Base-by-base conservation (phyloP, 169 alveolate species). In the Babesia sp. region DNA sequence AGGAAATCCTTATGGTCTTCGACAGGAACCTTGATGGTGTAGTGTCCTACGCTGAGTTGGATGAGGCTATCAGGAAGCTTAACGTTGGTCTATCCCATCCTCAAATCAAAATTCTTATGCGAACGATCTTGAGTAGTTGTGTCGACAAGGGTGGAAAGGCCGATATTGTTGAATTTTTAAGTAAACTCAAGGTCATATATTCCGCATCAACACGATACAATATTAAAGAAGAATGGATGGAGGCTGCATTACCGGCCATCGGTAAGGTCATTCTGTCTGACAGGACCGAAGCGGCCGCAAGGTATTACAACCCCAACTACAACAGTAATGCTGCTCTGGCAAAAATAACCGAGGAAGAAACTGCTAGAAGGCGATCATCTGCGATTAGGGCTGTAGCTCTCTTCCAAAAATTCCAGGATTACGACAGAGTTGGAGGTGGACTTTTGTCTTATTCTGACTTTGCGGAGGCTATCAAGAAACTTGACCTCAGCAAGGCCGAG, bases 361-460 rank as follows among this genome's bases (percentile, higher is more conserved):
- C 71, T 3, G 55, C 87, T 41, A 68, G 91, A 53, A 75, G 94
- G 64, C 83, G 95, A 34, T 91, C 95, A 60, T 86, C 94, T 24
- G 95, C 95, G 18, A 83, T 91, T 6, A 64, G 95, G 53, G 91
- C 95, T 0, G 94, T 91, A 26, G 95, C 95, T 18, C 86, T 91
- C 12, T 91, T 90, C 84, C 95, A 91, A 55, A 91, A 91, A 71
- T 91, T 91, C 86, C 89, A 85, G 46, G 95, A 91, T 20, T 91
- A 77, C 58, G 93, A 90, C 54, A 64, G 86, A 20, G 70, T 79
- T 16, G 93, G 91, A 18, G 84, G 83, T 39, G 92, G 95, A 22
- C 85, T 83, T 31, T 72, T 91, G 53, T 88, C 92, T 16, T 91
- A 90, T 71, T 87, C 87, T 22, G 95, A 91, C 50, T 92, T 92